Evolutionary conservation across 345 rosid species (phyloP), one percentile per base, ranked within the genome.

Genomic region (Citrus glauca): DNA sequence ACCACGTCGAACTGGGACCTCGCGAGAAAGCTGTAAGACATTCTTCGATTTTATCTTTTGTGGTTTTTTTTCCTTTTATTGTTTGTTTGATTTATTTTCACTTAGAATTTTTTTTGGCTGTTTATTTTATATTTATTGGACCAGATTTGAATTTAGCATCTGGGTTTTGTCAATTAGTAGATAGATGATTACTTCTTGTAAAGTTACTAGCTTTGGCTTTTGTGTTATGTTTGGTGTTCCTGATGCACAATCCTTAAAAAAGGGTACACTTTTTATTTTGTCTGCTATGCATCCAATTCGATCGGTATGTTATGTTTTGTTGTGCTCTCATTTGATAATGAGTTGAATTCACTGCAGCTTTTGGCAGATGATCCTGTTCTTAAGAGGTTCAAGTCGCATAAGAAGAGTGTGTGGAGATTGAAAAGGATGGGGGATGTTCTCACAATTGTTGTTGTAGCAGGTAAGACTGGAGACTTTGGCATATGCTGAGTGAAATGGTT

Each of bases 11-110:
- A 61, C 90, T 84, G 1, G 99, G 98, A 25, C 83, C 91, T 80
- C 97, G 99, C 22, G 99, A 94, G 86, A 88, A 91, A 91, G 93
- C 97, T 84, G 99, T 96, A 77, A 87, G 97, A 75, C 33, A 77
- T 32, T 24, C 60, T 66, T 73, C 65, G 64, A 42, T 33, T 40
- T 78, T 66, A 11, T 38, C 50, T 50, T 72, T 25, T n/a, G 56
- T 70, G 50, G 17, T 45, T 45, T 45, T 45, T 4, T 19, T 35
- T 35, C 0, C 6, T 35, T 35, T 53, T 20, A 66, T 27, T 74
- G 13, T 6, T 24, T 35, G 68, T 59, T 55, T 16, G 22, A 32
- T 42, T 50, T 59, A 5, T 1, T 32, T 33, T 69, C 11, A 37
- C 4, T 33, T 71, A 37, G 40, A 7, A 59, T 77, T 61, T 17